Evolutionary conservation across 2,329 filamentous ascomycete species (phyloP).

Genomic region (Hymenoscyphus linearis): DNA sequence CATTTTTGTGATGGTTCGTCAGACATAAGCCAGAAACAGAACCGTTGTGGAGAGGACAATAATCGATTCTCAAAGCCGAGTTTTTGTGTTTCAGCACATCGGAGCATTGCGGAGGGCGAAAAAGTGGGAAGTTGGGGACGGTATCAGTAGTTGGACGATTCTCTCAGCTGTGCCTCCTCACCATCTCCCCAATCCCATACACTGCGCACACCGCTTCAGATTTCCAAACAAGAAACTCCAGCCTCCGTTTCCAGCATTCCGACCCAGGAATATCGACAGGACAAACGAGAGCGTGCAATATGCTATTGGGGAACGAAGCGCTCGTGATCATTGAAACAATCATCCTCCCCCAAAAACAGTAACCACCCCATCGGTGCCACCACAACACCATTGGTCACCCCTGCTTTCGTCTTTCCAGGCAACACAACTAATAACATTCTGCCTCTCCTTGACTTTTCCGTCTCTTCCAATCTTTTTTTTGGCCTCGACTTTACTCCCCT

Average conservation of each 20-base stretch:
- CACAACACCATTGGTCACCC: conserved; percentile 60
- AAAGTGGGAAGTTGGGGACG: background rate
- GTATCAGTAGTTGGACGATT: background rate
- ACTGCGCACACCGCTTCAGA: background rate
- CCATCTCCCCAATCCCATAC: background rate
- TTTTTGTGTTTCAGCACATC: background rate
- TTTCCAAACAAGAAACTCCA: background rate
- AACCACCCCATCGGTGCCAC: conserved; percentile 60
- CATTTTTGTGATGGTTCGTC: background rate
- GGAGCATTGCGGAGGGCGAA: background rate
- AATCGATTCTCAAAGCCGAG: background rate
- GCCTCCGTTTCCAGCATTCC: background rate
- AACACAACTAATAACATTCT: conserved; percentile 56
- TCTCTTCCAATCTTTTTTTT: conserved; percentile 53
- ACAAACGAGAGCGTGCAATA: background rate
- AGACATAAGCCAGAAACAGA: background rate
- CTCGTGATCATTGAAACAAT: background rate
- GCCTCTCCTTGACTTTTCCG: conserved; percentile 54
- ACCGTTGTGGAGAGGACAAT: background rate
- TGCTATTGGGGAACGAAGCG: background rate
- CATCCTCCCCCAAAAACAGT: conserved; percentile 49
- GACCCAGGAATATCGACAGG: background rate
- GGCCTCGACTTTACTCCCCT: conserved; percentile 22
- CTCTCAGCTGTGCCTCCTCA: background rate
- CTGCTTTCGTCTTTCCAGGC: conserved; percentile 58